Base-by-base conservation (phyloP, 2,329 filamentous ascomycete genomes). In the Paradendryphiella salina region DNA sequence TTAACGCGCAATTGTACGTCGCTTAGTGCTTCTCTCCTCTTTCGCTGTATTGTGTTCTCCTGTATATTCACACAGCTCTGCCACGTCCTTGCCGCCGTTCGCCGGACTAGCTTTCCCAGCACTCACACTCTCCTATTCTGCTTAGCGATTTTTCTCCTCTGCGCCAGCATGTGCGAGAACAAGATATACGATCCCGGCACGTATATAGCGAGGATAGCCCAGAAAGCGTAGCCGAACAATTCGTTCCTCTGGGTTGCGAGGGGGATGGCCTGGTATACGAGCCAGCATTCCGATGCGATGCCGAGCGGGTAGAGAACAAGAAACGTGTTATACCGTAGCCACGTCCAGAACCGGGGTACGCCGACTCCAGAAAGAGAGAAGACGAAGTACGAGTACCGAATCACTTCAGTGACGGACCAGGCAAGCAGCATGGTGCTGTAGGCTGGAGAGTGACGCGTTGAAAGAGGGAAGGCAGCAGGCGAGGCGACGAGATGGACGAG, bases 131-230 rank as follows among this genome's bases (percentile, higher is more conserved):
- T 39, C 18, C 13, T 32, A 8, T 17, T 49, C 34, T 49, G 41
- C 35, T 32, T 43, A 3, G 31, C 38, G 21, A 93, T 84, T 81
- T 90, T 96, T 60, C 84, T 81, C 63, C 93, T 82, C 81, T 99
- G 94, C 55, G 81, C 80, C 80, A 97, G 89, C 94, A 99, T 97
- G 75, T 99, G 89, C 17, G 89, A 90, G 71, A 94, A 97, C 50
- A 97, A 76, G 48, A 95, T 82, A 66, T 94, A 96, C 3, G 89
- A 83, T 67, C 77, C 90, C 36, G 91, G 91, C 36, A 95, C 81
- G 73, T 96, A 96, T 47, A 90, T 79, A 4, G 81, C 80, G 64
- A 96, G 66, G 29, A 93, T 81, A 5, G 75, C 79, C 65, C 84
- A 83, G 62, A 93, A 75, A 46, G 80, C 77, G 64, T 80, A 86